Evolutionary conservation across 129 eudicot species (phyloP).

Genomic region (Centella asiatica): DNA sequence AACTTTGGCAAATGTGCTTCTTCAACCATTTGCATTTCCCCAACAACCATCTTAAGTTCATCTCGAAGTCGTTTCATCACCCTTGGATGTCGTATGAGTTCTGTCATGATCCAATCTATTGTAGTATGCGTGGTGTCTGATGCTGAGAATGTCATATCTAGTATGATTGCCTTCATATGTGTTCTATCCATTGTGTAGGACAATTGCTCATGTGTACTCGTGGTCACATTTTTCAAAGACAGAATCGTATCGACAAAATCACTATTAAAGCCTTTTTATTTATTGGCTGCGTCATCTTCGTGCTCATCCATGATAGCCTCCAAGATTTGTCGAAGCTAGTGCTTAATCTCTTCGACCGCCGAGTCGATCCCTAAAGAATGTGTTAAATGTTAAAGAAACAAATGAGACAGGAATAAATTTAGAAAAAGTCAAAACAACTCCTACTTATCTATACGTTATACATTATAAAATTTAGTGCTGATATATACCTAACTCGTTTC

Average conservation of each 20-base stretch:
- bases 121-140: neutral
- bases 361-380: neutral
- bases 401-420: too few species aligned
- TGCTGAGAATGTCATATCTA: neutral
- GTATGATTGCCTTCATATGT: neutral
- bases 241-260: neutral
- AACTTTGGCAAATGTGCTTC: neutral
- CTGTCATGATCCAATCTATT: neutral
- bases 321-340: neutral
- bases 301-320: neutral
- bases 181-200: neutral
- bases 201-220: neutral
- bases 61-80: neutral
- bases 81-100: neutral
- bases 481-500: too few species aligned
- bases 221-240: neutral
- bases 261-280: too few species aligned
- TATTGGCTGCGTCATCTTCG: neutral
- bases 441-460: neutral
- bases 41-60: neutral
- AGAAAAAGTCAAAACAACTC: neutral
- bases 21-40: neutral
- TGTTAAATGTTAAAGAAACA: too few species aligned
- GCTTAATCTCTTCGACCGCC: neutral
- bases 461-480: too few species aligned